A percentile compares a stretch with the other conserved stretches of the same genome.
Evolutionary conservation across 2,329 filamentous ascomycete genomes (phyloP).

Genomic region (Ascosphaera apis): DNA sequence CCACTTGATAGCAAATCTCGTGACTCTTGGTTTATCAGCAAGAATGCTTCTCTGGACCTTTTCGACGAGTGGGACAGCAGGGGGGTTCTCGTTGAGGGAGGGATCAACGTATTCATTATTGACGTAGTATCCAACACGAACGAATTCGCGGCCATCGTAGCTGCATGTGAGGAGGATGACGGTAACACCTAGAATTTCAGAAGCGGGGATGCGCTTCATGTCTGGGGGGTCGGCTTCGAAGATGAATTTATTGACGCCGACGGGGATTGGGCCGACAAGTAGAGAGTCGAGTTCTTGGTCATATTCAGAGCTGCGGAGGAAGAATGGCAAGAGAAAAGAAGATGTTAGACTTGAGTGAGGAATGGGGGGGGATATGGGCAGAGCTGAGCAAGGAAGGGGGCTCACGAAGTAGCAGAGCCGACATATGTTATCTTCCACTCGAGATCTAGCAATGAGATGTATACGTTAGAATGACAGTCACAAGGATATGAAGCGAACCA

Average conservation of each 20-base stretch:
- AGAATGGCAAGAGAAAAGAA: too few species aligned
- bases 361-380: too few species aligned
- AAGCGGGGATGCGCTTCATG: constrained; percentile 71
- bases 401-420: constrained; percentile 88
- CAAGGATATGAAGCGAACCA: neutral
- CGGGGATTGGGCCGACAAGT: constrained; percentile 87
- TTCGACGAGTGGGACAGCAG: constrained; percentile 77
- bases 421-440: constrained; percentile 99
- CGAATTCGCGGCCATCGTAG: constrained; percentile 91
- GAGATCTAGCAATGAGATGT: constrained; percentile 39
- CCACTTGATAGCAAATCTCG: constrained; percentile 97
- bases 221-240: constrained; percentile 91
- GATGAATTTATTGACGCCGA: constrained; percentile 95
- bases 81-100: constrained; percentile 70
- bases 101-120: constrained; percentile 97
- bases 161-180: constrained; percentile 90
- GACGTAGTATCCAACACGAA: constrained; percentile 96
- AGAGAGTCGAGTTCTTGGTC: constrained; percentile 96
- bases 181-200: constrained; percentile 89
- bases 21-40: constrained; percentile 91
- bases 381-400: constrained; percentile 9
- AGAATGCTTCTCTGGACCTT: constrained; percentile 80
- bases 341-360: constrained; percentile 6
- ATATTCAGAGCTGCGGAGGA: constrained; percentile 52
- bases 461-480: constrained; percentile 3